Evolutionary conservation across 1,284 basidiomycete genomes (phyloP).

Genomic region (Butyriboletus appendiculatus): DNA sequence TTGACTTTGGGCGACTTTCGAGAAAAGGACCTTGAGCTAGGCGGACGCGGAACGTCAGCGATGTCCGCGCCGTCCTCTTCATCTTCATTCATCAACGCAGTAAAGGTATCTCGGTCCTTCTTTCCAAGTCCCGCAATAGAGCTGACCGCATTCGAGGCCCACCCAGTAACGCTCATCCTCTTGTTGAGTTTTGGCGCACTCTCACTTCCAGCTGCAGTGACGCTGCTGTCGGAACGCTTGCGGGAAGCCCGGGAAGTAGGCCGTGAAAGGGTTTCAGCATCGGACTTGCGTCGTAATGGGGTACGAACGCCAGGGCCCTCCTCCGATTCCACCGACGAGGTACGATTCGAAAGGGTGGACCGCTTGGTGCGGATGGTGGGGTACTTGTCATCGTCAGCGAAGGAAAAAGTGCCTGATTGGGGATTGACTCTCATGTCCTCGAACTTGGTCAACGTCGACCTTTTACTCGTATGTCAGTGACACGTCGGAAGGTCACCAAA

Average conservation of each 20-base stretch:
- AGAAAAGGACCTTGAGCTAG: slow-evolving; percentile 30
- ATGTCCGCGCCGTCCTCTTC: slow-evolving; percentile 32
- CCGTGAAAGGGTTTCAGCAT: slow-evolving; percentile 49
- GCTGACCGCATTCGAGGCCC: slow-evolving; percentile 63
- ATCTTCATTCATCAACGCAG: slow-evolving; percentile 52
- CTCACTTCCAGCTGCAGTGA: slow-evolving; percentile 31
- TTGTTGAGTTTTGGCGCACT: slow-evolving; percentile 23
- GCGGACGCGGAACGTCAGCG: slow-evolving; percentile 25
- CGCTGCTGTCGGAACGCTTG: slow-evolving; percentile 57
- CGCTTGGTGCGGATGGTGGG: slow-evolving; percentile 26
- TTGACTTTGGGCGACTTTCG: slow-evolving; percentile 42
- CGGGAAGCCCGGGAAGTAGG: slow-evolving; percentile 56
- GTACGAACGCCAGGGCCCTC: slow-evolving; percentile 35
- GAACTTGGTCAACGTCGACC: slow-evolving; percentile 22
- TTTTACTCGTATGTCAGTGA: slow-evolving; percentile 15
- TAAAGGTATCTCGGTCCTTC: slow-evolving; percentile 65
- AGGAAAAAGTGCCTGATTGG: slow-evolving; percentile 8
- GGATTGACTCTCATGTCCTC: slow-evolving; percentile 16
- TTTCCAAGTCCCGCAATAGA: slow-evolving; percentile 59
- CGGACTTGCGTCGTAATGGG: slow-evolving; percentile 39
- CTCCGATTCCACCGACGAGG: slow-evolving; percentile 36
- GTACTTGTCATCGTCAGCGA: slow-evolving; percentile 16
- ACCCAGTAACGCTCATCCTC: slow-evolving; percentile 56
- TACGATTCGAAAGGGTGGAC: slow-evolving; percentile 26
- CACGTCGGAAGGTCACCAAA: not conserved